A percentile compares a stretch with the other conserved stretches of the same genome.
Conservation (phyloP, 1,284 basidiomycete genomes). For the Bjerkandera adusta region DNA sequence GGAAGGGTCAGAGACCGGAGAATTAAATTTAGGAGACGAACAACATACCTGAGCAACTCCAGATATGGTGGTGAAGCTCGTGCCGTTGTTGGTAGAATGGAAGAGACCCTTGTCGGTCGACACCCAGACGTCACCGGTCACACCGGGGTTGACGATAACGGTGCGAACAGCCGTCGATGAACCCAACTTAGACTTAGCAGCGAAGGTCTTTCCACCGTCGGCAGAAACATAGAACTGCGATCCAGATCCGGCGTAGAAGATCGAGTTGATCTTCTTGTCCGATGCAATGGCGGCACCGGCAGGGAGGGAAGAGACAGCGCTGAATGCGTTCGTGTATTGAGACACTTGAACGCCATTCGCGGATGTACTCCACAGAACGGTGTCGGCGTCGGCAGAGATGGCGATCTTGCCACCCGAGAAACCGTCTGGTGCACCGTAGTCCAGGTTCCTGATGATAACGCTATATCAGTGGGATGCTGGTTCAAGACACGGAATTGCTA, state of each 20-base stretch:
- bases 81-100: constrained; percentile 57
- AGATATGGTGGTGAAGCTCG: constrained; percentile 47
- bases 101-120: constrained; percentile 59
- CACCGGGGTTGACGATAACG: constrained; percentile 50
- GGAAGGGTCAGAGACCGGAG: neutral
- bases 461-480: constrained; percentile 32
- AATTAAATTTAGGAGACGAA: neutral
- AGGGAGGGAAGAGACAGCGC: constrained; percentile 48
- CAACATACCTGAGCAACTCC: constrained; percentile 48
- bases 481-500: neutral
- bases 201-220: constrained; percentile 54
- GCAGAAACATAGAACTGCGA: constrained; percentile 56
- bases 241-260: constrained; percentile 59
- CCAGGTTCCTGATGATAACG: constrained; percentile 42
- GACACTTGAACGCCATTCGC: constrained; percentile 51
- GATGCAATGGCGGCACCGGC: constrained; percentile 54
- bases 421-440: constrained; percentile 35
- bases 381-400: constrained; percentile 53
- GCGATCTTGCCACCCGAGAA: constrained; percentile 58
- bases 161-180: constrained; percentile 47
- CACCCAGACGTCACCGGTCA: constrained; percentile 59
- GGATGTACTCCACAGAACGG: constrained; percentile 54
- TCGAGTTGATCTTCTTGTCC: constrained; percentile 54
- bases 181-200: constrained; percentile 39
- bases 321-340: constrained; percentile 48